A percentile compares a stretch with the other conserved stretches of the same genome.
These are phyloP conservation scores for Psidium friedrichsthalianum DNA, from an alignment of 345 rosid genomes.

Conservation along the genomic window DNA sequence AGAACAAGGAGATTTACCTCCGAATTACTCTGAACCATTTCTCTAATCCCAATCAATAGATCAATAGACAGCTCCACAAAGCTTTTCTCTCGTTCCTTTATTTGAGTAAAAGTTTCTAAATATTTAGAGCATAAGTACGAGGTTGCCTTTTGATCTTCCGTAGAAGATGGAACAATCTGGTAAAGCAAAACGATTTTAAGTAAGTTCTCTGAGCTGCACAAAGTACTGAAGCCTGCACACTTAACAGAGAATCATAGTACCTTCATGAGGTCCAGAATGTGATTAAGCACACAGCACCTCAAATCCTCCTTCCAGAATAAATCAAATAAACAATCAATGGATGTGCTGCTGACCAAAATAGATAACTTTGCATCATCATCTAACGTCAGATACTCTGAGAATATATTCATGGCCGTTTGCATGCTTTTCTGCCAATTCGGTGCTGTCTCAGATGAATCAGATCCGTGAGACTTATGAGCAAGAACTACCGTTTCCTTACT, in stretches of 20 bases:
- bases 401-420: conserved; percentile 49
- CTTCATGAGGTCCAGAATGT: conserved; percentile 78
- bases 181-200: conserved; percentile 1
- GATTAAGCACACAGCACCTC: conserved; percentile 48
- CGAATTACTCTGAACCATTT: conserved; percentile 47
- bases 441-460: conserved; percentile 20
- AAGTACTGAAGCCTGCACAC: not conserved
- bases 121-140: conserved; percentile 73
- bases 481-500: conserved; percentile 12
- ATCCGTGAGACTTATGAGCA: conserved; percentile 12
- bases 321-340: conserved; percentile 76
- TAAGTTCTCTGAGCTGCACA: not conserved
- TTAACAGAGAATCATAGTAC: conserved; percentile 16
- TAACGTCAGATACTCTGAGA: conserved; percentile 43
- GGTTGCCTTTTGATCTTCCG: conserved; percentile 61
- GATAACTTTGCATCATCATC: conserved; percentile 48
- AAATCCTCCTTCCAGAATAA: conserved; percentile 80
- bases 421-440: conserved; percentile 49
- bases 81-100: conserved; percentile 64
- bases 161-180: conserved; percentile 47
- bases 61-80: conserved; percentile 56
- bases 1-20: conserved; percentile 29
- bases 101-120: conserved; percentile 77
- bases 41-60: conserved; percentile 79
- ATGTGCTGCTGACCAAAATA: conserved; percentile 45